Percentiles rank a stretch among this genome's conserved stretches.
phyloP scores from a whole-genome alignment of 768 basidiomycete species.

The Bullera alba region DNA sequence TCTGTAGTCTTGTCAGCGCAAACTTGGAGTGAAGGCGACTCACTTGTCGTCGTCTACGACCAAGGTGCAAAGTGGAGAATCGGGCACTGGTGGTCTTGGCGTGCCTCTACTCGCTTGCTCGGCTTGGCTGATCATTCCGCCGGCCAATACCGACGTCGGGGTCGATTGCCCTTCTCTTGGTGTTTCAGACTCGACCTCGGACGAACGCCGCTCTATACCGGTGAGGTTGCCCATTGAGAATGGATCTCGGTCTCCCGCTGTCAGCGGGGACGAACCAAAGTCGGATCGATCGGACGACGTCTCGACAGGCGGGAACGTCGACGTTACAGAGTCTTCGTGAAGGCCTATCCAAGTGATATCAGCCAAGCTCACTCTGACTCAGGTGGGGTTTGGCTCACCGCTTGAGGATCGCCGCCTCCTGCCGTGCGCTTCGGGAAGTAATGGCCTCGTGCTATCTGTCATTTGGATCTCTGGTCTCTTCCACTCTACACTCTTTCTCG shows the following conservation, averaged over 20 bases:
- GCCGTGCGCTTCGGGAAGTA: constrained; percentile 17
- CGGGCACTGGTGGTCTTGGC: neutral
- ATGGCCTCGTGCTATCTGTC: constrained; percentile 20
- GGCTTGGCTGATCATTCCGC: neutral
- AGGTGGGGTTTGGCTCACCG: neutral
- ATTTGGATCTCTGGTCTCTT: constrained; percentile 16
- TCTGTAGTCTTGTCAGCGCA: neutral
- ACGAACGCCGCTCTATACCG: neutral
- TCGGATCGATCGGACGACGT: neutral
- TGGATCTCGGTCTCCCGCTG: neutral
- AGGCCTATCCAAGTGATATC: neutral
- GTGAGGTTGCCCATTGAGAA: neutral
- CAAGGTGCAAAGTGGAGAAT: neutral
- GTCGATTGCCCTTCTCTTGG: neutral
- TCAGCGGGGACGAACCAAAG: neutral
- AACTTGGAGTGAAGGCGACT: neutral
- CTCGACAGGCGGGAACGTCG: neutral
- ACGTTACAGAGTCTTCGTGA: neutral
- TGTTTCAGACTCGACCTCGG: neutral
- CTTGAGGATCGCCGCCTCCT: neutral
- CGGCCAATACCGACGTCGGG: neutral
- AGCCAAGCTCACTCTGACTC: neutral
- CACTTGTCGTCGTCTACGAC: constrained; percentile 4
- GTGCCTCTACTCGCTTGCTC: neutral
- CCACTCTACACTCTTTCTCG: neutral